Evolutionary conservation across 768 basidiomycete species (phyloP), one percentile per base, ranked within the genome.

Genomic region (Hydnomerulius pinastri): DNA sequence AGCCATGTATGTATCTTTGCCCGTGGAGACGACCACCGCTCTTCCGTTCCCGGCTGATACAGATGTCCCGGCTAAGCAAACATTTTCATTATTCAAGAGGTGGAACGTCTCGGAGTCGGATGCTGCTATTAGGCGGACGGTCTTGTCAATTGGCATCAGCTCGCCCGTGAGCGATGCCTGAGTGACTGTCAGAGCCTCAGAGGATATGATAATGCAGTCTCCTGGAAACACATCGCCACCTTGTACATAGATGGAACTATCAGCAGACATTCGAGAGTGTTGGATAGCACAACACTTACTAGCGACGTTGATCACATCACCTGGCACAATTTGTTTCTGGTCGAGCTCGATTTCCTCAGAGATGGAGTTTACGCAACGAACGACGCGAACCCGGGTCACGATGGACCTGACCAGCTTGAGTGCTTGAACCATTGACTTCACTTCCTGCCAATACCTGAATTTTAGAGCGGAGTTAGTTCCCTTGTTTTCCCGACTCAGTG

Each of bases 131-230:
- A 57, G 30, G 17, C 67, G 60, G 15, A 55, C 33, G 23, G 27
- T 32, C 49, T 71, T 71, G 35, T 71, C 69, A 23, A 72, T 39
- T n/a, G 69, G 69, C 38, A 71, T 23, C 40, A 71, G 53, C 59
- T 71, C 69, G 33, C 69, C 69, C 12, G 69, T 71, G 49, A 71
- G 66, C 4, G 69, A 71, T 2, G 71, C 71, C 41, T 71, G 69
- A 5, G 69, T 55, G 24, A 70, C n/a, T 10, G 69, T 52, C 46
- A 71, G 35, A n/a, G 70, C 58, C 45, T 70, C 66, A 4, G 71
- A 64, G 37, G 57, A 66, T 23, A 70, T 55, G n/a, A 72, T 7
- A 25, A 72, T 15, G 28, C 66, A 71, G 24, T 71, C 69, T 18
- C 71, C 69, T 17, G 69, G 69, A 39, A 71, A 69, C 49, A 71